Evolutionary conservation across 805 yeast species (phyloP), one percentile per base, ranked within the genome.

Genomic region (Saccharomycodes ludwigii): DNA sequence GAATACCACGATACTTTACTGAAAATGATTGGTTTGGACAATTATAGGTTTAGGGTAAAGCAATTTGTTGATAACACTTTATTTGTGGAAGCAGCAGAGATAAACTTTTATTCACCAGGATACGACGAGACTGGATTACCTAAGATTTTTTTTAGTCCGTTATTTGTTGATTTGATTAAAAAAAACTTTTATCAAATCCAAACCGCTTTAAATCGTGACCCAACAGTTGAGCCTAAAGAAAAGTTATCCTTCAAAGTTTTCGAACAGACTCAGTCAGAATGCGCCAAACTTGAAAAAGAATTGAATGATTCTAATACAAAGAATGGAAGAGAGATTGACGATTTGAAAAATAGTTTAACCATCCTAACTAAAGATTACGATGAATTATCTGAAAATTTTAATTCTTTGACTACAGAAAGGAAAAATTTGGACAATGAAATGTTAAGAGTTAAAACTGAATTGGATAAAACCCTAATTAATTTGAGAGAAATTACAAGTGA

Each of bases 81-180:
- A 5, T 73, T 84, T 44, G 63, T 68, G 7, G 66, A 70, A 33
- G 78, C 70, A 40, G 72, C 67, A n/a, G 66, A 63, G 3, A 65
- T 65, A 2, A 58, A 61, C 15, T 58, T 71, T 18, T 52, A 70
- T 16, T 59, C 63, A 12, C 70, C 76, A 2, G 61, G 63, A 4
- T 66, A 69, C 39, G 95, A 84, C 48, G 76, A 73, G 2, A 74
- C 94, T 1, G 98, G 98, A 1, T 65, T 88, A 25, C 98, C 97
- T 0, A 71, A 73, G 36, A 79, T 88, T 1, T 84, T 68, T 44
- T 78, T 91, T 47, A 77, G 76, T 36, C 49, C 68, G 0, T 55
- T 64, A 3, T 83, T 83, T 48, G 73, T 81, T 3, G 59, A 58
- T 3, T 57, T 85, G 31, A 58, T 91, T 26, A 74, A 73, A 39